These are phyloP conservation scores for Nakazawaea ambrosiae DNA, from an alignment of 805 yeast genomes.

Conservation along the genomic window DNA sequence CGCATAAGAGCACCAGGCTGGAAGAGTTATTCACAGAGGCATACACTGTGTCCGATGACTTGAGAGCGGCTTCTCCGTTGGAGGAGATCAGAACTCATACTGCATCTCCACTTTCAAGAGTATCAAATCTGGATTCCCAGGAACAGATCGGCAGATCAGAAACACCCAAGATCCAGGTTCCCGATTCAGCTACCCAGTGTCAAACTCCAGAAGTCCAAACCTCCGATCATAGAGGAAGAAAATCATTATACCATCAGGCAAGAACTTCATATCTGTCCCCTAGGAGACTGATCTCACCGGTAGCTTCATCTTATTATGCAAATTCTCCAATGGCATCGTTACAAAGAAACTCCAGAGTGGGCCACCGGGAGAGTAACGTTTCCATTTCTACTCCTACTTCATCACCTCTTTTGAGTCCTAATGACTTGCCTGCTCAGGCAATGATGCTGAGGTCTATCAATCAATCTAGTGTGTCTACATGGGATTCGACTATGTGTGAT, in stretches of 20 bases:
- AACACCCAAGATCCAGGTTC: conserved; percentile 21
- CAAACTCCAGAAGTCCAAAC: conserved; percentile 1
- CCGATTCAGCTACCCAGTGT: conserved; percentile 14
- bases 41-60: conserved; percentile 31
- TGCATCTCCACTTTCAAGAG: neutral
- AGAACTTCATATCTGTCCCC: conserved; percentile 35
- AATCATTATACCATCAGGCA: conserved; percentile 5
- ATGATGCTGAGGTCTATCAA: conserved; percentile 1
- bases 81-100: neutral
- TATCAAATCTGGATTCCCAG: too few relatives aligned
- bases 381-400: conserved; percentile 38
- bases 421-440: conserved; percentile 26
- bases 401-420: conserved; percentile 49
- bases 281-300: conserved; percentile 51
- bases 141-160: conserved; percentile 16
- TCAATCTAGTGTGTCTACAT: conserved; percentile 2
- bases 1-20: conserved; percentile 10
- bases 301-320: conserved; percentile 22
- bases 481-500: conserved; percentile 6
- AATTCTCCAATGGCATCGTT: conserved; percentile 55
- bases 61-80: conserved; percentile 27
- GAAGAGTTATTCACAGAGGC: conserved; percentile 31
- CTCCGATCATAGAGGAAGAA: conserved; percentile 9
- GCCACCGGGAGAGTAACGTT: conserved; percentile 14
- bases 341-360: conserved; percentile 42